Evolutionary conservation across 1,139 yeast species (phyloP).

Genomic region (Suhomyces bribrorum): DNA sequence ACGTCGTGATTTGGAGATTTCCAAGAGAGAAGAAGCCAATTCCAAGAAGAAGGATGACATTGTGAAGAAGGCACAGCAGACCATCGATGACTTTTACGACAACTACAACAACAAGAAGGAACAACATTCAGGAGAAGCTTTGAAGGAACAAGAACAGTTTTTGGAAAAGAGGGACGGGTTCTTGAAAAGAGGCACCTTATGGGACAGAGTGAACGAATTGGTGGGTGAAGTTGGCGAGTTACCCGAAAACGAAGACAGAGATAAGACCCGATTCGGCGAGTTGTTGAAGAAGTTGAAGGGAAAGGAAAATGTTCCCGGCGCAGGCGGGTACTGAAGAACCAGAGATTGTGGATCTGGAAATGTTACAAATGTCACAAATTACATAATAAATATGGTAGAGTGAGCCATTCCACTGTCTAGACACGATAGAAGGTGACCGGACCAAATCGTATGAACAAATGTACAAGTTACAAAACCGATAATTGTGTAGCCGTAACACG

Average conservation of each 20-base stretch:
- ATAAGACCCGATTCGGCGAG: constrained; percentile 27
- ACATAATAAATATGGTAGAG: background rate
- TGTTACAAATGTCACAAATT: background rate
- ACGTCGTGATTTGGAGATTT: constrained; percentile 78
- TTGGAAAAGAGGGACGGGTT: constrained; percentile 77
- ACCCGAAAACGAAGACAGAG: constrained; percentile 22
- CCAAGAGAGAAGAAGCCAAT: constrained; percentile 77
- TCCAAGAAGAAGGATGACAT: constrained; percentile 66
- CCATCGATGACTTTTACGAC: constrained; percentile 92
- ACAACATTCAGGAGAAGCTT: constrained; percentile 62
- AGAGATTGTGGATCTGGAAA: background rate
- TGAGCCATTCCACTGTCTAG: background rate
- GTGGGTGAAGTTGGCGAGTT: constrained; percentile 45
- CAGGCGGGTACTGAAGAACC: constrained; percentile 25
- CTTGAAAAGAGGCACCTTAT: constrained; percentile 74
- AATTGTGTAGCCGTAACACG: no score
- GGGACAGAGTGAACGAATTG: constrained; percentile 77
- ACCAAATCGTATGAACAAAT: background rate
- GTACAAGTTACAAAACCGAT: no score
- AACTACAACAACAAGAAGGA: constrained; percentile 88
- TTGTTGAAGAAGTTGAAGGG: constrained; percentile 32
- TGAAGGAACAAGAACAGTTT: constrained; percentile 69
- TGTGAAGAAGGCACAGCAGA: constrained; percentile 75
- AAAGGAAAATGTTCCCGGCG: constrained; percentile 32
- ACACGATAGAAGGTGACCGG: background rate